Evolutionary conservation across 805 yeast genomes (phyloP).

Genomic region (Pichia kluyveri): DNA sequence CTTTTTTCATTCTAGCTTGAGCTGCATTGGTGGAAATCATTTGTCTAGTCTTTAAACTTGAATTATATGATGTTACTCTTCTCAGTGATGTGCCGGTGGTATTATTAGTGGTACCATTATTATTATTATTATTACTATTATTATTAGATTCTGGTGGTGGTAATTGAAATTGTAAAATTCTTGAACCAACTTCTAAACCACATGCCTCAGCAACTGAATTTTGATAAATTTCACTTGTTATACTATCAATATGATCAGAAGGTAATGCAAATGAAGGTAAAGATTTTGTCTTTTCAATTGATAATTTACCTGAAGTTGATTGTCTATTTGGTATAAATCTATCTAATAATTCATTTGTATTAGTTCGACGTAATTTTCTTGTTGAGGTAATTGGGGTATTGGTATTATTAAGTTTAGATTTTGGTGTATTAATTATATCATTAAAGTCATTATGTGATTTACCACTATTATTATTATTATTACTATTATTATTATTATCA

Average conservation of each 20-base stretch:
- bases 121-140: neutral
- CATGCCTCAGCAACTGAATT: slow-evolving; percentile 90
- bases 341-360: slow-evolving; percentile 34
- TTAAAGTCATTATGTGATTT: neutral
- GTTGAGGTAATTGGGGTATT: slow-evolving; percentile 15
- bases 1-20: slow-evolving; percentile 60
- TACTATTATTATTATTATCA: neutral
- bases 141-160: slow-evolving; percentile 51
- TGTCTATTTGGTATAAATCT: slow-evolving; percentile 55
- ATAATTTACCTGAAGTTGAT: slow-evolving; percentile 37
- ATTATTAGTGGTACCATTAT: slow-evolving; percentile 11
- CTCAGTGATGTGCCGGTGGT: slow-evolving; percentile 9
- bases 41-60: slow-evolving; percentile 15
- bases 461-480: neutral
- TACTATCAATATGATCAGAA: slow-evolving; percentile 44
- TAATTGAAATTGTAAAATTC: slow-evolving; percentile 84
- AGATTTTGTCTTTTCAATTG: slow-evolving; percentile 30
- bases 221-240: slow-evolving; percentile 52
- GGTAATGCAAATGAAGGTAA: slow-evolving; percentile 30
- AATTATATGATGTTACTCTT: slow-evolving; percentile 12
- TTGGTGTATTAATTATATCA: neutral
- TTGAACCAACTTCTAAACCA: slow-evolving; percentile 73
- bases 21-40: slow-evolving; percentile 37
- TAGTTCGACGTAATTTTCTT: slow-evolving; percentile 22
- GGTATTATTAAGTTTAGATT: neutral